These are phyloP conservation scores for Gardenia jasminoides DNA, from an alignment of 257 asterid genomes.

Conservation along the genomic window DNA sequence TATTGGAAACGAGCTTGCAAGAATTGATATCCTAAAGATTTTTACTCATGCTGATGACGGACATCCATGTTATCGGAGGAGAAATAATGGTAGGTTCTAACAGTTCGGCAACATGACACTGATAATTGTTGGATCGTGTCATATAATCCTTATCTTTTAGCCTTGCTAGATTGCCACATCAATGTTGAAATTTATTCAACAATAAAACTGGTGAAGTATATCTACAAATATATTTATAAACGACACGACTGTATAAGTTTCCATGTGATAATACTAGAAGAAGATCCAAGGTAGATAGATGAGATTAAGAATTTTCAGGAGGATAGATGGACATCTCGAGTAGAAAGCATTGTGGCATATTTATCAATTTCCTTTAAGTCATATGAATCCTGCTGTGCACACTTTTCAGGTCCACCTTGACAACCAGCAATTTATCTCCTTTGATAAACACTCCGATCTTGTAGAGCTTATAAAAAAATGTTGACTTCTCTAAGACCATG, in stretches of 20 bases:
- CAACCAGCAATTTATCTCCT: neutral
- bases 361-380: no score
- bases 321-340: no score
- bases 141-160: neutral
- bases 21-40: no score
- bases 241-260: neutral
- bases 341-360: no score
- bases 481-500: neutral
- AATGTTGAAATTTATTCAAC: neutral
- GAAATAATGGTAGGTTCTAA: neutral
- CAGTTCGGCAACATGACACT: neutral
- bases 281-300: no score
- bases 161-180: neutral
- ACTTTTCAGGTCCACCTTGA: neutral
- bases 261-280: no score
- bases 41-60: no score
- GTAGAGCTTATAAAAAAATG: no score
- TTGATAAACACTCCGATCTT: neutral
- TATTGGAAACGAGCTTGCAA: neutral
- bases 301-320: no score
- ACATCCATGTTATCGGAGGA: neutral
- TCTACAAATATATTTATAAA: neutral
- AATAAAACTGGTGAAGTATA: neutral
- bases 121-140: slow-evolving; percentile 4
- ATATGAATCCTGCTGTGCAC: no score